These are phyloP conservation scores for Cenococcum geophilum DNA, from an alignment of 495 filamentous ascomycete species.

Conservation along the genomic window DNA sequence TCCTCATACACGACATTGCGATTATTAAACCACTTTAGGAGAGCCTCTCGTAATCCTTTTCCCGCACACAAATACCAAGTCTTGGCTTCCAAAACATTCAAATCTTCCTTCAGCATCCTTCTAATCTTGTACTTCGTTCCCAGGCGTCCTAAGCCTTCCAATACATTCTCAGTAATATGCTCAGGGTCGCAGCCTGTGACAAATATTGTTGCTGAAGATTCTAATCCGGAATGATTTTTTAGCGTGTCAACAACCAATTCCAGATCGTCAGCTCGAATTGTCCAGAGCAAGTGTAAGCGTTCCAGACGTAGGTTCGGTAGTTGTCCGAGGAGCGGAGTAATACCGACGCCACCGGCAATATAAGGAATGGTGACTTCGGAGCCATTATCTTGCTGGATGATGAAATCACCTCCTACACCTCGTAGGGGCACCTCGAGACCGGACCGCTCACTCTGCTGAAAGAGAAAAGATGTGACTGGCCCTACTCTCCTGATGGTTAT, in stretches of 20 bases:
- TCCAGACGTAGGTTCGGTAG: constrained; percentile 43
- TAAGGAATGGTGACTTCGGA: constrained; percentile 45
- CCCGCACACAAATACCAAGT: constrained; percentile 64
- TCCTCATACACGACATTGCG: constrained; percentile 61
- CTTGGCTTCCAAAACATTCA: constrained; percentile 36
- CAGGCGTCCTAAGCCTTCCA: constrained; percentile 30
- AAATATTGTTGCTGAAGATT: constrained; percentile 51
- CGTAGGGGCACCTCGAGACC: constrained; percentile 58
- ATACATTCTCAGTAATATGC: constrained; percentile 31
- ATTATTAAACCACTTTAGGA: constrained; percentile 59
- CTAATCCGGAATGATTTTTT: constrained; percentile 46
- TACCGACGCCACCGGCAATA: constrained; percentile 71
- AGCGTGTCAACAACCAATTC: constrained; percentile 57
- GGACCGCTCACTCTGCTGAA: constrained; percentile 47
- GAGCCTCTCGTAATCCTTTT: constrained; percentile 46
- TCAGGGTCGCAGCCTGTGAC: constrained; percentile 47
- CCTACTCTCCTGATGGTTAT: constrained; percentile 65
- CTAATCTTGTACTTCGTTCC: constrained; percentile 46
- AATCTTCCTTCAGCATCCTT: constrained; percentile 51
- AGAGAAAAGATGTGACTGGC: constrained; percentile 58
- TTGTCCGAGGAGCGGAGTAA: constrained; percentile 70
- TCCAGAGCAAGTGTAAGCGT: constrained; percentile 58
- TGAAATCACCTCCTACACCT: constrained; percentile 67
- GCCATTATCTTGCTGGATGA: constrained; percentile 41
- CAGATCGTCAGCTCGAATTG: constrained; percentile 54